phyloP scores from a whole-genome alignment of 352 stramenopile genomes.

The Globisporangium apiculatum region DNA sequence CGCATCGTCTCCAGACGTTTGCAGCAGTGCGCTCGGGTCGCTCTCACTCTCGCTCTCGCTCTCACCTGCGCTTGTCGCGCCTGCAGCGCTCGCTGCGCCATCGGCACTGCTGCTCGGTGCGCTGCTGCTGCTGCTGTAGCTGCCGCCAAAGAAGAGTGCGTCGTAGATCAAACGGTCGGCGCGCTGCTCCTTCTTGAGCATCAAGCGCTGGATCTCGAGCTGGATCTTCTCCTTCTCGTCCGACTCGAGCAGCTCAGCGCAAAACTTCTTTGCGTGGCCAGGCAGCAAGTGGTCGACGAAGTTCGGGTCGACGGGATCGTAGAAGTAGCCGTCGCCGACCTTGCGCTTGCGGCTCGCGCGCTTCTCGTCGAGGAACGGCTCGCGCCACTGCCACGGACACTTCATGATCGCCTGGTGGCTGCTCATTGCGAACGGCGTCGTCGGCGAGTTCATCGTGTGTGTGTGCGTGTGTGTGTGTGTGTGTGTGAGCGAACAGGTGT shows the following conservation, averaged over 20 bases:
- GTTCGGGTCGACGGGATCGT: slow-evolving; percentile 79
- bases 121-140: not conserved
- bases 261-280: slow-evolving; percentile 76
- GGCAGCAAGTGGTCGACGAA: slow-evolving; percentile 82
- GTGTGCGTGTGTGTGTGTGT: not conserved
- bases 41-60: not conserved
- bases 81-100: not conserved
- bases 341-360: slow-evolving; percentile 80
- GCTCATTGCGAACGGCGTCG: slow-evolving; percentile 31
- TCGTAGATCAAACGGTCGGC: slow-evolving; percentile 27
- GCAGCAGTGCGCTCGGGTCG: not conserved
- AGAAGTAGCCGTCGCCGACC: slow-evolving; percentile 74
- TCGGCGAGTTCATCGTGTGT: slow-evolving; percentile 42
- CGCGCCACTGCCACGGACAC: slow-evolving; percentile 83
- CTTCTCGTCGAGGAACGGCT: slow-evolving; percentile 80
- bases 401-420: slow-evolving; percentile 85
- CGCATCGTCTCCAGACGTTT: slow-evolving; percentile 4
- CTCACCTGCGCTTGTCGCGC: not conserved
- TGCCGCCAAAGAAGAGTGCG: slow-evolving; percentile 18
- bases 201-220: slow-evolving; percentile 74
- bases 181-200: slow-evolving; percentile 57
- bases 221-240: slow-evolving; percentile 83
- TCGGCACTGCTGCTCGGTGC: slow-evolving; percentile 7
- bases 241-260: slow-evolving; percentile 49
- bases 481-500: not conserved